Conservation (phyloP, 2,329 filamentous ascomycete genomes). For the Arthroderma sp. region DNA sequence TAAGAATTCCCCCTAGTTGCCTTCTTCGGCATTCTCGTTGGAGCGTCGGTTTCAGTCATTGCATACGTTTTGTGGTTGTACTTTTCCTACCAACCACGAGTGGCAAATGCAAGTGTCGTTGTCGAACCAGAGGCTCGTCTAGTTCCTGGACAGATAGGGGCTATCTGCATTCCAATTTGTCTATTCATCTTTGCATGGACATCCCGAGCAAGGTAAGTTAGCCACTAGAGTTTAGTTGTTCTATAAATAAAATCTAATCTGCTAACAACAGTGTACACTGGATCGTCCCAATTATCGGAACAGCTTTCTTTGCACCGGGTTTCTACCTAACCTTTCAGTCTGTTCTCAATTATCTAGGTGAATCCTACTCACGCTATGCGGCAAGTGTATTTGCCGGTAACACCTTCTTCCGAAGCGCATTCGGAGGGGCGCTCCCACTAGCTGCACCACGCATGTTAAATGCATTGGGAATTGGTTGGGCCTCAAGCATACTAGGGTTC, state of each 20-base stretch:
- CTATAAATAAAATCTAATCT: slow-evolving; percentile 10
- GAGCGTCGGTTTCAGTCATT: slow-evolving; percentile 5
- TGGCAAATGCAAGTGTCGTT: neutral
- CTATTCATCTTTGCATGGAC: slow-evolving; percentile 13
- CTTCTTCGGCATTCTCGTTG: slow-evolving; percentile 1
- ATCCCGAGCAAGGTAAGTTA: slow-evolving; percentile 6
- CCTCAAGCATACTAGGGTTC: slow-evolving; percentile 27
- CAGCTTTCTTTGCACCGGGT: slow-evolving; percentile 31
- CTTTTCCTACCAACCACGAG: slow-evolving; percentile 8
- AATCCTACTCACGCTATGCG: slow-evolving; percentile 20
- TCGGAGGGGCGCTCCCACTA: slow-evolving; percentile 28
- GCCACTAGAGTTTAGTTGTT: slow-evolving; percentile 8
- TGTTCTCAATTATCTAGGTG: slow-evolving; percentile 17
- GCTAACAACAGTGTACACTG: slow-evolving; percentile 21
- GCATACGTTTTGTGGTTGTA: slow-evolving; percentile 9
- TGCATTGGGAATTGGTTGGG: slow-evolving; percentile 28
- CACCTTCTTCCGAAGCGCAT: slow-evolving; percentile 26
- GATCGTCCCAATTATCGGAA: slow-evolving; percentile 38
- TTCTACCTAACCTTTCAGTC: slow-evolving; percentile 9
- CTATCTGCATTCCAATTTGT: slow-evolving; percentile 9
- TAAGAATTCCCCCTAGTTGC: slow-evolving; percentile 8
- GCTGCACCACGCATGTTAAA: slow-evolving; percentile 29
- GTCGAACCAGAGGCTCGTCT: slow-evolving; percentile 10
- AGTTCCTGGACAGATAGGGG: slow-evolving; percentile 9
- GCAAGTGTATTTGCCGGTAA: slow-evolving; percentile 32